Evolutionary conservation across 345 rosid species (phyloP), one percentile per base, ranked within the genome.

Genomic region (Salix caprea): DNA sequence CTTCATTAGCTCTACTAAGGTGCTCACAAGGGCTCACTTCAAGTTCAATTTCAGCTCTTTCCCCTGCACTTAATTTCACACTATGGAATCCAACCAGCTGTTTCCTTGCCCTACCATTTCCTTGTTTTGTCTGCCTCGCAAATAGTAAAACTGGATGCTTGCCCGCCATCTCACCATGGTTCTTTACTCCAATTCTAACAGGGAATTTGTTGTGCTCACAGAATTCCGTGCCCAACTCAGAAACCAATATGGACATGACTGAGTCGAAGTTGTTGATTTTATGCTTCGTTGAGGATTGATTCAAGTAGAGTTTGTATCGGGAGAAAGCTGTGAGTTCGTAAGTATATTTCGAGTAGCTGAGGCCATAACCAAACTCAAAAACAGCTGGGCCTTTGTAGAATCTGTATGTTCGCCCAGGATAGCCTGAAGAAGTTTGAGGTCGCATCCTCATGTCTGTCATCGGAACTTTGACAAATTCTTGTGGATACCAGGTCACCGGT

Each of bases 391-490:
- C 95, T 79, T 80, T 61, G 46, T 90, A 91, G 86, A 94, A 91
- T 54, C 93, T 87, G 79, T 94, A 89, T 28, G 98, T 92, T 14
- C 96, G 87, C 28, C 98, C 94, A 7, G 97, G 96, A 73, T 94
- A 92, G 52, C 89, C 90, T 13, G 84, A 64, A 9, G 88, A 77
- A 36, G 87, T 81, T 67, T 82, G 79, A 2, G 97, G 87, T 15
- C 96, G 78, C 96, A 94, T 91, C 77, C 93, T 83, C 97, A 90
- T 91, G 77, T 90, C 93, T 18, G 94, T 90, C 97, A 92, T 91
- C 34, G 89, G 82, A 73, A 94, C 81, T 52, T 84, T 81, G 76
- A 84, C 79, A 67, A 82, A 94, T 44, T 83, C 90, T 54, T 88
- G 84, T 1, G 96, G 97, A 78, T 94, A 94, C 98, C 98, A 94